phyloP scores from a whole-genome alignment of 345 rosid species.

The Firmiana major region DNA sequence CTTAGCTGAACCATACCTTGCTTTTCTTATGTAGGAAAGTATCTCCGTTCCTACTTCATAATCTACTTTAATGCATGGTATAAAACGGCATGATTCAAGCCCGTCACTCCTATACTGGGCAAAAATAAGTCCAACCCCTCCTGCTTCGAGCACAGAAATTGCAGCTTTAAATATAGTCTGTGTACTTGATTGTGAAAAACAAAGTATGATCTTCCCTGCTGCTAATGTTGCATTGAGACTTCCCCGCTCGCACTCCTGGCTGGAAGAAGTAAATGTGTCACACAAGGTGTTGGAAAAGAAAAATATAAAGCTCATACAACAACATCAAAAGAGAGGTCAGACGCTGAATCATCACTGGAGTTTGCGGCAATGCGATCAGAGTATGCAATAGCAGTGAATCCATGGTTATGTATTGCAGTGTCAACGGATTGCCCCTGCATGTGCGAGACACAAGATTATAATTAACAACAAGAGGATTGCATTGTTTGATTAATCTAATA shows the following conservation, averaged over 20 bases:
- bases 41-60: conserved; percentile 39
- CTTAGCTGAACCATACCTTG: conserved; percentile 29
- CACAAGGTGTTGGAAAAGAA: not conserved
- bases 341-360: conserved; percentile 14
- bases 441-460: conserved; percentile 8
- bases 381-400: conserved; percentile 30
- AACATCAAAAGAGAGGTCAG: conserved; percentile 1
- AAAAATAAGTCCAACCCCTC: conserved; percentile 41
- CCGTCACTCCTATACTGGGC: conserved; percentile 31
- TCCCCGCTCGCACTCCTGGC: conserved; percentile 29
- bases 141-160: conserved; percentile 27
- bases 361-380: conserved; percentile 34
- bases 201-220: conserved; percentile 39
- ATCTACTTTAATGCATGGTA: conserved; percentile 44
- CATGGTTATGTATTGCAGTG: conserved; percentile 32
- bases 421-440: conserved; percentile 42
- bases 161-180: conserved; percentile 26
- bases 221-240: conserved; percentile 40
- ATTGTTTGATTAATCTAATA: conserved; percentile 44
- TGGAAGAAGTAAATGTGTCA: conserved; percentile 12
- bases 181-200: conserved; percentile 26
- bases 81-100: conserved; percentile 18
- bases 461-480: conserved; percentile 1
- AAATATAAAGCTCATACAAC: not conserved
- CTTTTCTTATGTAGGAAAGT: conserved; percentile 39